Percentiles rank a stretch among this genome's conserved stretches.
Conservation (phyloP, 139 green algal species). For the Coelastrella sp. region DNA sequence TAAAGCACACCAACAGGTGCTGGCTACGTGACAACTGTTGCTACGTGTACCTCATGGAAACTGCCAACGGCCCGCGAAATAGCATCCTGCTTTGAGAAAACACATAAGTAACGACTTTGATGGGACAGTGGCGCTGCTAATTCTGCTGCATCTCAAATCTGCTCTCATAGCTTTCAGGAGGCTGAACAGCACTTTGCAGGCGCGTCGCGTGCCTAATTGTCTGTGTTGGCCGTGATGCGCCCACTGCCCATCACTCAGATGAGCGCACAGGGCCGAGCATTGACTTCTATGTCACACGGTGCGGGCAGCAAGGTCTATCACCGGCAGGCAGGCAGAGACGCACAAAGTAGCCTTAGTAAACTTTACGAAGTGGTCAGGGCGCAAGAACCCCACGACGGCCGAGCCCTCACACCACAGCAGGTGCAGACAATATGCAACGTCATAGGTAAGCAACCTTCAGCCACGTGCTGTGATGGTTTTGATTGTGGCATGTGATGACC, state of each 20-base stretch:
- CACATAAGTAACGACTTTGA: too few species aligned
- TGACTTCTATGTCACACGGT: constrained; percentile 1
- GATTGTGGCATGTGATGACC: not conserved
- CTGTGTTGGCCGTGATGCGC: not conserved
- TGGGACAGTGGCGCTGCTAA: too few species aligned
- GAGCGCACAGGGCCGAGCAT: not conserved
- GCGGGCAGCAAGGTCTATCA: not conserved
- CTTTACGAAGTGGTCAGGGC: constrained; percentile 30
- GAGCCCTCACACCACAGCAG: constrained; percentile 1
- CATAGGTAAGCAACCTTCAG: constrained; percentile 28
- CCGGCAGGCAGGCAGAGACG: not conserved
- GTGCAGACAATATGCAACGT: constrained; percentile 39
- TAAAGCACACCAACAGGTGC: not conserved
- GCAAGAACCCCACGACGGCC: not conserved
- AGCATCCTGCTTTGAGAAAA: not conserved
- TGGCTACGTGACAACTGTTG: not conserved
- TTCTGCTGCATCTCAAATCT: not conserved
- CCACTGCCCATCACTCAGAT: not conserved
- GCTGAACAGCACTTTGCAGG: not conserved
- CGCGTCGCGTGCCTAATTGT: not conserved
- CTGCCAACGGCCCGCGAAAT: not conserved
- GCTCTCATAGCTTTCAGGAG: not conserved
- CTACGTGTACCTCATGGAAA: not conserved
- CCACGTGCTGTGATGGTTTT: not conserved
- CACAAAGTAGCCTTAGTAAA: not conserved